Evolutionary conservation across 495 filamentous ascomycete genomes (phyloP), one percentile per base, ranked within the genome.

Genomic region (Penicillium bovifimosum): DNA sequence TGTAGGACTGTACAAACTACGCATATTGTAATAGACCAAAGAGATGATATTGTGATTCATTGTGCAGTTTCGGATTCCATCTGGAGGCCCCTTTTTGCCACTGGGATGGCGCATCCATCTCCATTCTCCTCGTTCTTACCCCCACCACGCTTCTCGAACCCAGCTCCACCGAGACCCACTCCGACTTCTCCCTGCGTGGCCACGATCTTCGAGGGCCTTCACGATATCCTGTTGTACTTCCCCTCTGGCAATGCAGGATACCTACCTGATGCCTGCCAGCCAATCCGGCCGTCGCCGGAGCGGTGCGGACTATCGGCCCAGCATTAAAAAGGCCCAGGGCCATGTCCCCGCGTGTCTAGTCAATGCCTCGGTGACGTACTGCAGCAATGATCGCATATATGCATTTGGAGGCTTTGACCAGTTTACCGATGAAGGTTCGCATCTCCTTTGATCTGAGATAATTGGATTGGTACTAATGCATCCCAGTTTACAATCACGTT

Each of bases 341-440:
- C 88, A 93, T 68, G 77, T 90, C 46, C 91, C 95, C 8, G 90
- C 95, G 43, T 96, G 93, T 62, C 80, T 98, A 35, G 92, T 97
- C 47, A 97, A 96, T 76, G 93, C 93, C 48, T 96, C 95, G 11
- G 91, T 97, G 46, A 97, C 93, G 14, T 96, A 95, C 69, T 95
- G 91, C 63, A 89, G 90, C 40, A 88, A 95, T 68, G 91, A 96
- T 71, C 83, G 88, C 64, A 96, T 98, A 59, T 96, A 96, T 71
- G 93, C 91, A 24, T 98, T 98, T 72, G 93, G 93, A 10, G 93
- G 93, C n/a, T 98, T 98, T 59, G 93, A 98, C 64, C 91, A 96
- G 65, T 97, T 93, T 64, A 97, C 93, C 8, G 93, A 98, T 67
- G 93, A 98, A 78, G 85, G 84, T 85, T 46, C 6, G 47, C 17